Evolutionary conservation across 805 yeast genomes (phyloP), one percentile per base, ranked within the genome.

Genomic region (Saccharomyces paradoxus): DNA sequence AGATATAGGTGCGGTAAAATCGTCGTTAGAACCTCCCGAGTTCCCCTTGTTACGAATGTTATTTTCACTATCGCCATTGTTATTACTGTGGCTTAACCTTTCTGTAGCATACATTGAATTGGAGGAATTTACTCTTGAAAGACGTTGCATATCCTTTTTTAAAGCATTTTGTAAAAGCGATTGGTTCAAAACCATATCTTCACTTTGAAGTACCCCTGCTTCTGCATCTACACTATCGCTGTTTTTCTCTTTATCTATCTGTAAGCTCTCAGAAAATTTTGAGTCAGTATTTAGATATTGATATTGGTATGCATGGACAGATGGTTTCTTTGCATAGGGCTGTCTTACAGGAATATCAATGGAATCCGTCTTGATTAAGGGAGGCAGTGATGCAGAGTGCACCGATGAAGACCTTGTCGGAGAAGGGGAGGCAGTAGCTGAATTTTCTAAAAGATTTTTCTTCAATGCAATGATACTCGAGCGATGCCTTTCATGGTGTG

Each of bases 381-480:
- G 17, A 7, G 51, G 29, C 13, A 31, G 21, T 4, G 53, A 51
- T 6, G 53, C 32, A 3, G 46, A 22, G 13, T 51, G 46, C 17
- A 28, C 26, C 17, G 24, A 26, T 26, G 55, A 49, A 27, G 32
- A 41, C 22, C 51, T 29, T 14, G 32, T 49, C 10, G 51, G 41
- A 8, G 51, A 49, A 7, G 51, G 26, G 26, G 51, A 49, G 17
- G 27, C 27, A 6, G 55, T 46, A 22, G 27, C 27, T 12, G 32
- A 24, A 24, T 58, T 57, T 46, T 58, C 61, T 17, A 56, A 50
- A 13, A 64, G 52, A 30, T 56, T 55, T 47, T 58, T 59, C 53
- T 62, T 64, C 48, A 64, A 50, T 8, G 68, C 63, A 3, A 57
- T 55, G 12, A 63, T 62, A 48, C 64, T 62, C 12, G 56, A 55